Conservation (phyloP, 345 rosid species). For the Ricinus communis region DNA sequence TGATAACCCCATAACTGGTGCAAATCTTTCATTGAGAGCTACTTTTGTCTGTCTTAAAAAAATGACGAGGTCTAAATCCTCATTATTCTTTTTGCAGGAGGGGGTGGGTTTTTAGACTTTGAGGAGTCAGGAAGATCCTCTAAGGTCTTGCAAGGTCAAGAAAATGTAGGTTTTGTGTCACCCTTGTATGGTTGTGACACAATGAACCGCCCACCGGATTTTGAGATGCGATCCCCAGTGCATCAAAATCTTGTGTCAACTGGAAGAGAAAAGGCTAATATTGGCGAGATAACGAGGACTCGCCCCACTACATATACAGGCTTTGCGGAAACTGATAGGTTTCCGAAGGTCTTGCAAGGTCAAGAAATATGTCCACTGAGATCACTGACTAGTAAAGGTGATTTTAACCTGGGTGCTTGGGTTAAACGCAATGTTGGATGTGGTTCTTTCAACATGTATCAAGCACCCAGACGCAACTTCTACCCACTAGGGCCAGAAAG, state of each 20-base stretch:
- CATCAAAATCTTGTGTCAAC: conserved; percentile 49
- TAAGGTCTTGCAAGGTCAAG: conserved; percentile 99
- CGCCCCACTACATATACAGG: conserved; percentile 46
- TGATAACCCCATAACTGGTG: conserved; percentile 56
- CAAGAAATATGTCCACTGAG: conserved; percentile 84
- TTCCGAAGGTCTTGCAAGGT: conserved; percentile 97
- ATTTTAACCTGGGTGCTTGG: conserved; percentile 54
- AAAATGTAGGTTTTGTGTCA: conserved; percentile 75
- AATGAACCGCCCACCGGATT: conserved; percentile 55
- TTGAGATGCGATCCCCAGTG: conserved; percentile 52
- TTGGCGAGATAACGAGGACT: conserved; percentile 41
- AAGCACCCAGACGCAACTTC: conserved; percentile 47
- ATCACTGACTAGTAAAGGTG: conserved; percentile 53
- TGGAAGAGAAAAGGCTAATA: conserved; percentile 39
- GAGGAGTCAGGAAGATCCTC: conserved; percentile 87
- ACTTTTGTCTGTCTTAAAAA: neutral
- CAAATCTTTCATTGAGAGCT: neutral
- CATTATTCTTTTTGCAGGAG: conserved; percentile 38
- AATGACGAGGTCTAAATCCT: neutral
- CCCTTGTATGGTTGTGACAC: conserved; percentile 61
- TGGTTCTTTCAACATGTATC: conserved; percentile 46
- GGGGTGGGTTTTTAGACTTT: conserved; percentile 69
- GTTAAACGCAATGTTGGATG: conserved; percentile 45
- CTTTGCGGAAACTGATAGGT: conserved; percentile 61
- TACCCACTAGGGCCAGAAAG: conserved; percentile 55